Evolutionary conservation across 768 basidiomycete genomes (phyloP).

Genomic region (Agrocybe praecox): DNA sequence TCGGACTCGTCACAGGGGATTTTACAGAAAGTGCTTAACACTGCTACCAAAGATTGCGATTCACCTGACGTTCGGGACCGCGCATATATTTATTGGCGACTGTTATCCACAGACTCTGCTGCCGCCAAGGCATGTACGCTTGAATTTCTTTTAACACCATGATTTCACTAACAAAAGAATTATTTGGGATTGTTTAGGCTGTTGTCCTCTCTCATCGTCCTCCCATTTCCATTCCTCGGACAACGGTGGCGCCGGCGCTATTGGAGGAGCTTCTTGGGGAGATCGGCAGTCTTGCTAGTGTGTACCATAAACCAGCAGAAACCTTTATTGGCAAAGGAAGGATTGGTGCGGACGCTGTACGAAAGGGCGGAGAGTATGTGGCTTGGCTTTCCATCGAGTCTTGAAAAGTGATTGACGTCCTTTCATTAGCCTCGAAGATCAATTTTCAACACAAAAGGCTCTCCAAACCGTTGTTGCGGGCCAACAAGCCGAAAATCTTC

Average conservation of each 20-base stretch:
- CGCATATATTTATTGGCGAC: conserved; percentile 97
- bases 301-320: conserved; percentile 96
- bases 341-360: conserved; percentile 80
- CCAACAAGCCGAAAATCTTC: conserved; percentile 91
- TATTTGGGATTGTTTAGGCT: conserved; percentile 31
- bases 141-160: neutral
- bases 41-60: conserved; percentile 96
- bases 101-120: conserved; percentile 91
- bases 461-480: conserved; percentile 91
- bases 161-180: neutral
- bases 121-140: conserved; percentile 79
- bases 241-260: conserved; percentile 84
- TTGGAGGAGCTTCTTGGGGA: conserved; percentile 92
- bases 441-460: conserved; percentile 75
- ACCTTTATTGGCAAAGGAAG: conserved; percentile 95
- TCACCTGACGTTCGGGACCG: conserved; percentile 95
- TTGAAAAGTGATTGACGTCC: neutral
- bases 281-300: conserved; percentile 87
- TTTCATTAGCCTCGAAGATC: conserved; percentile 55
- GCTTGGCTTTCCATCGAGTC: conserved; percentile 2
- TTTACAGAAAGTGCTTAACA: conserved; percentile 89
- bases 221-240: conserved; percentile 90
- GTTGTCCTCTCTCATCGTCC: conserved; percentile 93
- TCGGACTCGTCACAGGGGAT: conserved; percentile 91
- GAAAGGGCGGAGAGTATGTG: conserved; percentile 63